Base-by-base conservation (phyloP, 768 basidiomycete species). In the Strobilomyces dryophilus region DNA sequence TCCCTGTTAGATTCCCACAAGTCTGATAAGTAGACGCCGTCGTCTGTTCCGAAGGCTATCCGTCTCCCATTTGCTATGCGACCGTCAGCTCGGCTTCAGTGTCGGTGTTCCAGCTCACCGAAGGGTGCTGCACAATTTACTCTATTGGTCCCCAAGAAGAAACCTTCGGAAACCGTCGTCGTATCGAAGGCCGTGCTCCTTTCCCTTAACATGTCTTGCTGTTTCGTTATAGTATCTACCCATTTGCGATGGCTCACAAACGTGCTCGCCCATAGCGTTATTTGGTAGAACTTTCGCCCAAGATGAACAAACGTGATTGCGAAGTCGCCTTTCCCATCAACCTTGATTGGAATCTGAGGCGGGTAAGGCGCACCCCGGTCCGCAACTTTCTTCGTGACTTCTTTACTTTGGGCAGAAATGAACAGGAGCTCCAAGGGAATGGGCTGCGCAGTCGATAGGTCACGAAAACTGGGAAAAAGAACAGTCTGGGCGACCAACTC, bases 21-120 rank as follows among this genome's bases (percentile, higher is more conserved):
- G 67, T 98, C 92, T 26, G 92, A 92, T 55, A 98, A 79, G 67
- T 98, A 99, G 24, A 99, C 89, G 24, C 97, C 97, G 58, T 98
- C 94, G 62, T 95, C 91, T 5, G 95, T 95, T n/a, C 95, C 97
- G 70, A 95, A 98, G 9, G 91, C 94, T 60, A 97, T 84, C 51
- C 85, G 80, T 61, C 87, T 76, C 12, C 93, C 95, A 51, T 81
- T 81, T 63, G 80, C 95, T 97, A 67, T 34, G 46, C 50, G 10
- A 57, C 34, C 26, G 17, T 57, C 47, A 61, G 51, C 29, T 43
- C 4, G 18, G 15, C 24, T 49, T 8, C n/a, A 24, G 18, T 18
- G 8, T 37, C 40, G 32, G 20, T 21, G 31, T n/a, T 34, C 54
- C 34, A n/a, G 85, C 93, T 74, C 64, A 98, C 95, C 66, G 57